phyloP scores from a whole-genome alignment of 2,329 filamentous ascomycete species.

The Fusarium sp. region DNA sequence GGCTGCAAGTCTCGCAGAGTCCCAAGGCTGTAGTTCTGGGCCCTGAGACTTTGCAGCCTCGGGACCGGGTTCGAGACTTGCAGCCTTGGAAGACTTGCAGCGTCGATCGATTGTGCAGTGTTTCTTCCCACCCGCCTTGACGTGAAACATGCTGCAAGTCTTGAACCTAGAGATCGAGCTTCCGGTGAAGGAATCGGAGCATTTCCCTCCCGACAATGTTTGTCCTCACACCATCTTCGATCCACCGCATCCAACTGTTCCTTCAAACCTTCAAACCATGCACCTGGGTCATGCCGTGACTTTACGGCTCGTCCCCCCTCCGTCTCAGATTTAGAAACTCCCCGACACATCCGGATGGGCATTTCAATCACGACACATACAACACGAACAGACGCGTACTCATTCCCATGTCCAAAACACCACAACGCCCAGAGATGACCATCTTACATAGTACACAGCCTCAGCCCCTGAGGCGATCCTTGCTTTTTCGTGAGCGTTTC shows the following conservation, averaged over 20 bases:
- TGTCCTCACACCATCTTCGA: conserved; percentile 21
- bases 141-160: conserved; percentile 31
- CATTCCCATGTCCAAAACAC: conserved; percentile 21
- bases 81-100: neutral
- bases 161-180: conserved; percentile 27
- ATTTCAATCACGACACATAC: neutral
- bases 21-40: neutral
- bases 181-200: conserved; percentile 26
- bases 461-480: conserved; percentile 15
- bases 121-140: conserved; percentile 8
- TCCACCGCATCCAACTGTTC: conserved; percentile 8
- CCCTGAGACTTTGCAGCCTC: neutral
- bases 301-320: conserved; percentile 26
- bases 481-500: conserved; percentile 15
- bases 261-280: conserved; percentile 13
- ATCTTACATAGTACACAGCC: conserved; percentile 22
- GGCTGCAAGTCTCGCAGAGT: neutral
- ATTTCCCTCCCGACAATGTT: conserved; percentile 4
- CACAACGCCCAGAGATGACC: conserved; percentile 20
- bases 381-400: conserved; percentile 2
- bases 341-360: neutral
- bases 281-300: conserved; percentile 17
- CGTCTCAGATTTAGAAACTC: conserved; percentile 13
- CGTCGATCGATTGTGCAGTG: neutral
- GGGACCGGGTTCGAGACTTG: neutral